Evolutionary conservation across 1,284 basidiomycete species (phyloP).

Genomic region (Ceratobasidium theobromae): DNA sequence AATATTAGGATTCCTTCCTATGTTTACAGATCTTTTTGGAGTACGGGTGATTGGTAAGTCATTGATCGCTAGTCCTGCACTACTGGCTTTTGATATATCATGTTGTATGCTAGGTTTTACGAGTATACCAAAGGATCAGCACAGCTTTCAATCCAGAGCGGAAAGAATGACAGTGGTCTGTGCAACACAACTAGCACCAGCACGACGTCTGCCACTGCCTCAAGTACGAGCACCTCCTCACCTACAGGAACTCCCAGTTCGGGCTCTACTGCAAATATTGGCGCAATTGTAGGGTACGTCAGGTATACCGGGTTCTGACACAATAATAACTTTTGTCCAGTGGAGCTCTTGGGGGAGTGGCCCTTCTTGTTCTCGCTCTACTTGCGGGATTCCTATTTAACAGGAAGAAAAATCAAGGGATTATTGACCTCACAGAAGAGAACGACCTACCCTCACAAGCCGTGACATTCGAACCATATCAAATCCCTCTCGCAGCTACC

Average conservation of each 20-base stretch:
- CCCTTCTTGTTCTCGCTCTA: not conserved
- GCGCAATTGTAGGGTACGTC: slow-evolving; percentile 6
- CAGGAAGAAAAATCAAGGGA: not conserved
- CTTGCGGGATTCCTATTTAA: not conserved
- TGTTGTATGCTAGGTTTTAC: not conserved
- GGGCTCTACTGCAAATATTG: not conserved
- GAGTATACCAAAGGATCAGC: slow-evolving; percentile 9
- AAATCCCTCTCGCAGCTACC: not conserved
- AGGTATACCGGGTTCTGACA: not conserved
- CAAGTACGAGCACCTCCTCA: not conserved
- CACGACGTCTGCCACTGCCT: not conserved
- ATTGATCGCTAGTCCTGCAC: not conserved
- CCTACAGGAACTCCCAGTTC: not conserved
- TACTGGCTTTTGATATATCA: not conserved
- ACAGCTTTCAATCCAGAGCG: slow-evolving; percentile 7
- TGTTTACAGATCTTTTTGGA: slow-evolving; percentile 1
- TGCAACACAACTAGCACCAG: not conserved
- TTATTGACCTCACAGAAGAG: slow-evolving; percentile 1
- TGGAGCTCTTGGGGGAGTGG: slow-evolving; percentile 2
- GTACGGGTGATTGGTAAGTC: not conserved
- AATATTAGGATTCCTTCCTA: slow-evolving; percentile 1
- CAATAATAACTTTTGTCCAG: not conserved
- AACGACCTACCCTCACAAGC: not conserved
- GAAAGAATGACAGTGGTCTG: not conserved
- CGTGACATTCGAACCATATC: not conserved